Conservation (phyloP, 352 stramenopile genomes). For the Plasmopara halstedii region DNA sequence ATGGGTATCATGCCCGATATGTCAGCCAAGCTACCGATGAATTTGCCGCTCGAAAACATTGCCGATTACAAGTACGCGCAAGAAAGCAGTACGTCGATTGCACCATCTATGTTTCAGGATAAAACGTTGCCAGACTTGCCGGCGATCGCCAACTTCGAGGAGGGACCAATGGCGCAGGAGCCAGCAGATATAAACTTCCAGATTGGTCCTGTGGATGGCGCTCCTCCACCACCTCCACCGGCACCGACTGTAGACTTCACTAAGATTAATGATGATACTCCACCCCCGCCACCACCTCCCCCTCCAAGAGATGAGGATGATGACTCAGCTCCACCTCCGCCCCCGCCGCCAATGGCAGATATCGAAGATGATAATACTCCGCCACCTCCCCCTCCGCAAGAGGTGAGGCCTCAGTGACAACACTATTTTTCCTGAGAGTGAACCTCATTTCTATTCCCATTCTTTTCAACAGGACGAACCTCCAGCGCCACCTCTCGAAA, state of each 20-base stretch:
- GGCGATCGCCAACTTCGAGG: slow-evolving; percentile 48
- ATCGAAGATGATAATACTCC: slow-evolving; percentile 36
- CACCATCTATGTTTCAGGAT: slow-evolving; percentile 78
- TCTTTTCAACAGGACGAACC: slow-evolving; percentile 18
- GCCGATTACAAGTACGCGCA: slow-evolving; percentile 74
- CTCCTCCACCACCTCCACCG: slow-evolving; percentile 55
- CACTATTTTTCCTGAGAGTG: background rate
- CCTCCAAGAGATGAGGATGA: slow-evolving; percentile 26
- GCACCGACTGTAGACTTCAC: slow-evolving; percentile 52
- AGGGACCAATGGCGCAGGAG: slow-evolving; percentile 57
- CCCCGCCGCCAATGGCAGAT: slow-evolving; percentile 26
- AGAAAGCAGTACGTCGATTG: slow-evolving; percentile 59
- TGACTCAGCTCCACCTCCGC: slow-evolving; percentile 36
- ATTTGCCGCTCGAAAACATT: slow-evolving; percentile 73
- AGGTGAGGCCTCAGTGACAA: slow-evolving; percentile 13
- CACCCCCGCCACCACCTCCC: slow-evolving; percentile 37
- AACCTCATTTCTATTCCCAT: background rate
- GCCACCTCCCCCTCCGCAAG: slow-evolving; percentile 38
- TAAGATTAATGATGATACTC: slow-evolving; percentile 34
- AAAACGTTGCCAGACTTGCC: slow-evolving; percentile 68
- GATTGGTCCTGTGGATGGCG: slow-evolving; percentile 58
- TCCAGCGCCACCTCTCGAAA: slow-evolving; percentile 20
- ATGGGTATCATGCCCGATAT: slow-evolving; percentile 61
- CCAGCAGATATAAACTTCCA: slow-evolving; percentile 42
- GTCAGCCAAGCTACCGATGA: slow-evolving; percentile 69